Evolutionary conservation across 202 grass and related monocot genomes (phyloP).

Genomic region (Eragrostis tef): DNA sequence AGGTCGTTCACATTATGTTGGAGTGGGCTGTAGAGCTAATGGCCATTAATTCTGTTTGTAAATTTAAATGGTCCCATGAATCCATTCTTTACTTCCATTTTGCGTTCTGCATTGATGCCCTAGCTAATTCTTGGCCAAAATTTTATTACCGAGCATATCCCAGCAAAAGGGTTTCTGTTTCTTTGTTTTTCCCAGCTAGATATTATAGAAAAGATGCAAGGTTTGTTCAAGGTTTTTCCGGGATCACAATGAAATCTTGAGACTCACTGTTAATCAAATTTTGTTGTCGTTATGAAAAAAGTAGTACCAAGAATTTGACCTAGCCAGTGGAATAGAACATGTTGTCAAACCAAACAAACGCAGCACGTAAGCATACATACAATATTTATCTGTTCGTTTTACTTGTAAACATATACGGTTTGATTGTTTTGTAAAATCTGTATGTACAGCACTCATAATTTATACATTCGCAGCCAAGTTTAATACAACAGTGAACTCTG

Average conservation of each 20-base stretch:
- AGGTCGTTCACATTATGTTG: not conserved
- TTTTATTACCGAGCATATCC: not conserved
- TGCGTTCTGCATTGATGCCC: not conserved
- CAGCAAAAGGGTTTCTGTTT: not conserved
- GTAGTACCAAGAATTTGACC: not conserved
- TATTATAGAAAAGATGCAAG: too few relatives aligned
- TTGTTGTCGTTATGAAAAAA: not conserved
- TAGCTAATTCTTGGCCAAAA: not conserved
- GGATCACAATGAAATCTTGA: not conserved
- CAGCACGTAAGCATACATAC: not conserved
- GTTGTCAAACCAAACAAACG: not conserved
- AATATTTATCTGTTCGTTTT: not conserved
- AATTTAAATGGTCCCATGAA: constrained; percentile 9
- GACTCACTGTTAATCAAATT: not conserved
- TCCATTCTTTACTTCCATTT: not conserved
- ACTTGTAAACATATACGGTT: not conserved
- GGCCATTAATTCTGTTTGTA: constrained; percentile 6
- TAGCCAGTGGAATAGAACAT: not conserved
- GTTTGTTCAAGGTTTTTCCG: too few relatives aligned
- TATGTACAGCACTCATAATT: not conserved
- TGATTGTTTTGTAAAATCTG: not conserved
- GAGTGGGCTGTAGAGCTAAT: not conserved
- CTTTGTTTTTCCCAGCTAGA: too few relatives aligned
- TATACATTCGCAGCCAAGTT: constrained; percentile 27
- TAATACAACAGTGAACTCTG: not conserved